Evolutionary conservation across 2,329 filamentous ascomycete genomes (phyloP), one percentile per base, ranked within the genome.

Genomic region (Aspergillus fumigatiaffinis): DNA sequence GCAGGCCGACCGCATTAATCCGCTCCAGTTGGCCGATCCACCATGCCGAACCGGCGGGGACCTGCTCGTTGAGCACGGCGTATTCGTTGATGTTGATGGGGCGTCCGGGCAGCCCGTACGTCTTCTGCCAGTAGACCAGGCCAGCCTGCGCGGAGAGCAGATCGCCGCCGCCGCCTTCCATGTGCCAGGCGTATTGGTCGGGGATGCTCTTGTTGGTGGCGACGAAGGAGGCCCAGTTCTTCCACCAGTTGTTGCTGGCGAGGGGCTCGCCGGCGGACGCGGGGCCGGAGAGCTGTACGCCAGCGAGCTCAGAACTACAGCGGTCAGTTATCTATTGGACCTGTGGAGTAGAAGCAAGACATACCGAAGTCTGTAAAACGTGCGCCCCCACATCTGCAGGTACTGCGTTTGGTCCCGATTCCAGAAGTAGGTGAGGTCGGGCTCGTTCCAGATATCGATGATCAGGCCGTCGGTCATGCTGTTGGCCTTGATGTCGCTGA

Each of bases 401-500:
- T 69, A 81, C 56, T 80, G 78, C 12, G 68, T 28, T 60, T 72
- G 70, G 1, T 59, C 50, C 3, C 76, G 67, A 7, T 55, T 56
- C 67, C 74, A 75, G 71, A 79, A 81, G 49, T 64, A 67, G 3
- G 10, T 47, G 9, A 60, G 56, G 54, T 83, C 80, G 0, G 81
- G 79, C 66, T 84, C 81, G 55, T 84, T 84, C 81, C 81, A 84
- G 38, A 82, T 76, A 52, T 84, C 82, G 9, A 79, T 67, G 0
- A 79, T 70, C 0, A 83, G 60, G 0, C 71, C 74, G 0, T 68
- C 61, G 3, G 71, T 57, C 63, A 72, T 71, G 47, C 68, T 54
- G 50, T 67, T 61, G 3, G 55, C 21, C 28, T 63, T 58, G 12
- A 67, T 57, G 44, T 69, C 66, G 10, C 54, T 38, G 38, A 66